Evolutionary conservation across 78 protist genomes (phyloP).

Genomic region (Isochrysis galbana): DNA sequence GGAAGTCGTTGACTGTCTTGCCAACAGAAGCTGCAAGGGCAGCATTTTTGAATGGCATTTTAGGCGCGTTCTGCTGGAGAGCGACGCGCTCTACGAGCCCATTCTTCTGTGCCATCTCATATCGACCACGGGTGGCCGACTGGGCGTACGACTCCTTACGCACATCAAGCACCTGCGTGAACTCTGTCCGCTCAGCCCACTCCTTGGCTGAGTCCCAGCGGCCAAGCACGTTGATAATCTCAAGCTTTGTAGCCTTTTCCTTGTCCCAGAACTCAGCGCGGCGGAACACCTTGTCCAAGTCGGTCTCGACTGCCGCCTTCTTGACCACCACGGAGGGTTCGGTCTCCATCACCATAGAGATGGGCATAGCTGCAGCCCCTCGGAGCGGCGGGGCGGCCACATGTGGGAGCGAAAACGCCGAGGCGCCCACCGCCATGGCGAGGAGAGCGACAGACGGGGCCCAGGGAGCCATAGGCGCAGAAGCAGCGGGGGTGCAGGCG

Average conservation of each 20-base stretch:
- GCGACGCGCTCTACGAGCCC: not conserved
- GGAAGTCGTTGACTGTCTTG: not conserved
- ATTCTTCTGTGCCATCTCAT: not conserved
- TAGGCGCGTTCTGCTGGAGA: not conserved
- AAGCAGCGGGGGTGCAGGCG: too few species aligned
- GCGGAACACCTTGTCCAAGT: not conserved
- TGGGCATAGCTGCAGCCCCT: too few species aligned
- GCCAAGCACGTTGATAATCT: constrained; percentile 1
- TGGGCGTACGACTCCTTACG: not conserved
- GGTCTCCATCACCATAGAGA: too few species aligned
- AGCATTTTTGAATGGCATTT: not conserved
- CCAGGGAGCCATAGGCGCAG: too few species aligned
- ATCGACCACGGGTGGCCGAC: not conserved
- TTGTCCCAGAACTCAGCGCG: not conserved
- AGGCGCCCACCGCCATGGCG: too few species aligned
- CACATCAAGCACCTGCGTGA: not conserved
- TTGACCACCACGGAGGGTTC: too few species aligned
- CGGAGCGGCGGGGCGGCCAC: too few species aligned
- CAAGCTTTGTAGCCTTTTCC: not conserved
- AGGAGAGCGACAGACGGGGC: too few species aligned
- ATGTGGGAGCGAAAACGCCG: too few species aligned
- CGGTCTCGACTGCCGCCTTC: too few species aligned
- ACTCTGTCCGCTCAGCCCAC: not conserved
- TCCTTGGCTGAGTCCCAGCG: not conserved
- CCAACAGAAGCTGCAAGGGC: not conserved